These are phyloP conservation scores for Bremia lactucae DNA, from an alignment of 352 stramenopile genomes.

Conservation along the genomic window DNA sequence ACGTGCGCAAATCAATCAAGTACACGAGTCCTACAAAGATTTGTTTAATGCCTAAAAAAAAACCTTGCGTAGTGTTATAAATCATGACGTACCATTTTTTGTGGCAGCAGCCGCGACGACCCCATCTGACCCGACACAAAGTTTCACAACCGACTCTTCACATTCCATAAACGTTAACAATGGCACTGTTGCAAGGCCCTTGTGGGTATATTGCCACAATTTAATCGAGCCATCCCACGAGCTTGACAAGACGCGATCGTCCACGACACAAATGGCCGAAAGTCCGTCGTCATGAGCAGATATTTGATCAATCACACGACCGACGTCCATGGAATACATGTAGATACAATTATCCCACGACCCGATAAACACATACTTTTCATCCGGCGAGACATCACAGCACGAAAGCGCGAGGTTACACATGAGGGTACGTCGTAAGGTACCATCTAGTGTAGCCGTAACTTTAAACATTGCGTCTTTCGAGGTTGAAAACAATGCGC, in stretches of 20 bases:
- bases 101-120: slow-evolving; percentile 47
- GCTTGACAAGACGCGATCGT: slow-evolving; percentile 61
- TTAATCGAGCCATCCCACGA: slow-evolving; percentile 76
- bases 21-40: slow-evolving; percentile 38
- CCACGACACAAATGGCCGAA: slow-evolving; percentile 62
- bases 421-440: slow-evolving; percentile 52
- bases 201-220: slow-evolving; percentile 66
- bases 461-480: slow-evolving; percentile 77
- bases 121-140: slow-evolving; percentile 64
- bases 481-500: slow-evolving; percentile 57
- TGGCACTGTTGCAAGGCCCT: slow-evolving; percentile 49
- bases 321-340: slow-evolving; percentile 82
- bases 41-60: neutral
- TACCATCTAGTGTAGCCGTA: slow-evolving; percentile 52
- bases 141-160: slow-evolving; percentile 51
- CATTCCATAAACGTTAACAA: slow-evolving; percentile 67
- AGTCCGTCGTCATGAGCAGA: slow-evolving; percentile 71
- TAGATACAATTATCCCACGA: slow-evolving; percentile 80
- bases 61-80: neutral
- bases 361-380: slow-evolving; percentile 78
- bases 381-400: slow-evolving; percentile 65
- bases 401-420: slow-evolving; percentile 71
- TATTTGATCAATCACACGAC: slow-evolving; percentile 70
- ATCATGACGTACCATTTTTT: slow-evolving; percentile 32
- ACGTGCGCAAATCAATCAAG: slow-evolving; percentile 55